Base-by-base conservation (phyloP, 768 basidiomycete genomes). In the Amanita muscaria region DNA sequence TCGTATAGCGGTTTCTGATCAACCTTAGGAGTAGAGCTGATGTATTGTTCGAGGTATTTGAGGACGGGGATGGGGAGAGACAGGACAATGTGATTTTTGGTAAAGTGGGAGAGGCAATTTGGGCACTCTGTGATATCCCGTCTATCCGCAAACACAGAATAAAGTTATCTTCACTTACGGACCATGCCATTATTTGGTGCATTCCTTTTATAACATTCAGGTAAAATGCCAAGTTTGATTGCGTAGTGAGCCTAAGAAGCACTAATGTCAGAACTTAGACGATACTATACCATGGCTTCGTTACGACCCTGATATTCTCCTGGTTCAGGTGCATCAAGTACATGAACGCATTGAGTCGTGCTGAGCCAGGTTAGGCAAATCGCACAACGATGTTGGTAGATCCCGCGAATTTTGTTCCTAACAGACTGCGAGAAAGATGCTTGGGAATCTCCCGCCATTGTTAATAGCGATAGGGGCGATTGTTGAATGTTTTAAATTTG, bases 141-240 rank as follows among this genome's bases (percentile, higher is more conserved):
- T 48, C 40, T 42, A 41, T 40, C 29, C 18, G 46, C 39, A 41
- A 24, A 25, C 25, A 42, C 30, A 47, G 40, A 42, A 25, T 46
- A 46, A 31, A 46, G 46, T 24, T 27, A 47, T 40, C 46, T 42
- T 41, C 46, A 47, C 46, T 47, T 47, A 47, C 41, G 46, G 40
- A 47, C 46, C 31, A 47, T 35, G 46, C 46, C 46, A 38, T 35
- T 45, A 23, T 19, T 45, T 27, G 2, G 32, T 37, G 44, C 44
- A 45, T 38, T 43, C 42, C 42, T 43, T 43, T 43, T 33, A 43
- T 31, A 45, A 18, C 25, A 23, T 36, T 45, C 44, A 45, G 12
- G 34, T 38, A 45, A 45, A 45, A 45, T 31, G 44, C 44, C 44
- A 29, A 29, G 27, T 29, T 29, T 29, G 27, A 29, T 29, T 6